Percentiles rank a stretch among this genome's conserved stretches.
These are phyloP conservation scores for Albugo candida DNA, from an alignment of 352 stramenopile species.

Conservation along the genomic window DNA sequence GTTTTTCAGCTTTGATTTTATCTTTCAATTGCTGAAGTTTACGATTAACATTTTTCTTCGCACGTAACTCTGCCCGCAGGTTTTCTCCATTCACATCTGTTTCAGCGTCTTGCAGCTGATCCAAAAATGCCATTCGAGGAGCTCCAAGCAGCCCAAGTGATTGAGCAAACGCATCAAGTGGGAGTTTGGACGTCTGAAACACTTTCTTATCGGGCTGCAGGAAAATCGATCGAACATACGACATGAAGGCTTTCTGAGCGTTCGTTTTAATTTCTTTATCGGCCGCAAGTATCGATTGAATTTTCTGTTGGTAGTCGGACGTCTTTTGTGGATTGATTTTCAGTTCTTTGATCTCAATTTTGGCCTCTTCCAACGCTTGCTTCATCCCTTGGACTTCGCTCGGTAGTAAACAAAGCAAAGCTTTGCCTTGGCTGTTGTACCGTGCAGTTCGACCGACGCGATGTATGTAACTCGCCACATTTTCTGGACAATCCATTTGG, in stretches of 20 bases:
- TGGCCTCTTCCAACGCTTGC: constrained; percentile 68
- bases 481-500: constrained; percentile 94
- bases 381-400: constrained; percentile 82
- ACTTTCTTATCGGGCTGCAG: constrained; percentile 91
- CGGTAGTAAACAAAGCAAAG: constrained; percentile 83
- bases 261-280: constrained; percentile 89
- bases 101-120: constrained; percentile 45
- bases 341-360: constrained; percentile 92
- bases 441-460: constrained; percentile 90
- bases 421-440: constrained; percentile 88
- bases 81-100: constrained; percentile 44
- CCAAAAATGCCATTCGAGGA: constrained; percentile 85
- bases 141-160: constrained; percentile 88
- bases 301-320: constrained; percentile 80
- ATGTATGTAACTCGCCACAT: constrained; percentile 97
- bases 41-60: constrained; percentile 95
- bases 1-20: constrained; percentile 93
- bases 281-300: constrained; percentile 81
- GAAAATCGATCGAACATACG: constrained; percentile 92
- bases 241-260: constrained; percentile 96
- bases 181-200: constrained; percentile 82
- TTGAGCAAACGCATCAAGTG: constrained; percentile 83
- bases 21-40: constrained; percentile 95
- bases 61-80: constrained; percentile 66
- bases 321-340: constrained; percentile 94